Evolutionary conservation across 108 stramenopile species (phyloP), one percentile per base, ranked within the genome.

Genomic region (Schizochytrium sp.): DNA sequence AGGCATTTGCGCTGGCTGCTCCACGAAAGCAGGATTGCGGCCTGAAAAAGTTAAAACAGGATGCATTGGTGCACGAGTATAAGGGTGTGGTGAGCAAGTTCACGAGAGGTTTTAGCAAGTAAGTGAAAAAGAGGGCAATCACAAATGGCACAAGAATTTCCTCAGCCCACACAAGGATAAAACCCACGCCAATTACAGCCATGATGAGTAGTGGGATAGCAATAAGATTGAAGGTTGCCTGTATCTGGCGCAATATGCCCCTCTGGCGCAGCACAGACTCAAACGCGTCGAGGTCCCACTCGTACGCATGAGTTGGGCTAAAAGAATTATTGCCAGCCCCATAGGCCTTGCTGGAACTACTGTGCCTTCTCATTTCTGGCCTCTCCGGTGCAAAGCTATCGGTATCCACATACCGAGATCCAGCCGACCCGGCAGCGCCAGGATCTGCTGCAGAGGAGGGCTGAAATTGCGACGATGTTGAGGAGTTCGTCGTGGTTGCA

Each of bases 111-210:
- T 83, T 83, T 17, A 83, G 76, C 15, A 83, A 42, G 53, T 83
- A 83, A 38, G 76, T 83, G 76, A 83, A 83, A 2, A 83, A 83
- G 50, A 83, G 53, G 10, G 76, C 76, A 83, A 83, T 83, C n/a
- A 83, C 76, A 50, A 83, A 83, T 10, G 76, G 76, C 8, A 83
- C 76, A 38, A 83, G 76, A 3, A 83, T 83, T 53, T 83, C 76
- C 38, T 83, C 50, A 40, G 76, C 76, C 76, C 76, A 83, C 2
- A 83, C 76, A 40, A 83, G 76, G 47, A 83, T 83, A 2, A 83
- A 83, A 38, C 76, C 76, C 28, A 83, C 76, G 10, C 76, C 76
- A 55, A 83, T 10, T 10, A 83, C 76, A 47, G 76, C 76, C 8
- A 83, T 28, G 28, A 83, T 83, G 50, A 83, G 76, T 5, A 83